These are phyloP conservation scores for Fusarium sp. DNA, from an alignment of 2,329 filamentous ascomycete species.

Conservation along the genomic window DNA sequence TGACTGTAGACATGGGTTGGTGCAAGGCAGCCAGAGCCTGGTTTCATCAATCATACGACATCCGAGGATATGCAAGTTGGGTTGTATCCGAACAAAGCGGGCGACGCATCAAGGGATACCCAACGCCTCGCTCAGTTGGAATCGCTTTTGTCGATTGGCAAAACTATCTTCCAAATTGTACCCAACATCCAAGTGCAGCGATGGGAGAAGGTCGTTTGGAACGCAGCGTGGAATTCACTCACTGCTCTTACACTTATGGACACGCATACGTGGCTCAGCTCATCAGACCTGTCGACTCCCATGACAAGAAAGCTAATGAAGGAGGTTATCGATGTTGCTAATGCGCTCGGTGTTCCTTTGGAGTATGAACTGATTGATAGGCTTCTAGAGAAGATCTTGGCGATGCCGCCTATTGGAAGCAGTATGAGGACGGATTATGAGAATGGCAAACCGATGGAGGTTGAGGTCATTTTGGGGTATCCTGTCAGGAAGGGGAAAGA, in stretches of 20 bases:
- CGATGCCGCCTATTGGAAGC: conserved; percentile 54
- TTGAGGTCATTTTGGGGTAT: conserved; percentile 71
- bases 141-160: conserved; percentile 50
- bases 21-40: conserved; percentile 59
- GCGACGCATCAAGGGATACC: conserved; percentile 46
- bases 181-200: conserved; percentile 65
- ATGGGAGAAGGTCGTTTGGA: conserved; percentile 69
- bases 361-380: conserved; percentile 57
- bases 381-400: conserved; percentile 57
- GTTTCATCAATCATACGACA: conserved; percentile 58
- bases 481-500: conserved; percentile 64
- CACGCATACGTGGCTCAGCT: conserved; percentile 61
- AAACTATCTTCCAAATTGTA: conserved; percentile 57
- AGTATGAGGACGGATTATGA: conserved; percentile 69
- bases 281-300: conserved; percentile 54
- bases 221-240: conserved; percentile 69
- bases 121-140: conserved; percentile 53
- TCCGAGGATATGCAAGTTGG: conserved; percentile 66
- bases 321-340: conserved; percentile 66
- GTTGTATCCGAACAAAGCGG: conserved; percentile 53
- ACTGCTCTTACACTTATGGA: conserved; percentile 64
- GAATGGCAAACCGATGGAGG: conserved; percentile 65
- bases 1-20: conserved; percentile 59
- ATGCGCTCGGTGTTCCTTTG: conserved; percentile 59
- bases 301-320: conserved; percentile 60